Conservation (phyloP, 345 rosid species). For the Limnanthes douglasii region DNA sequence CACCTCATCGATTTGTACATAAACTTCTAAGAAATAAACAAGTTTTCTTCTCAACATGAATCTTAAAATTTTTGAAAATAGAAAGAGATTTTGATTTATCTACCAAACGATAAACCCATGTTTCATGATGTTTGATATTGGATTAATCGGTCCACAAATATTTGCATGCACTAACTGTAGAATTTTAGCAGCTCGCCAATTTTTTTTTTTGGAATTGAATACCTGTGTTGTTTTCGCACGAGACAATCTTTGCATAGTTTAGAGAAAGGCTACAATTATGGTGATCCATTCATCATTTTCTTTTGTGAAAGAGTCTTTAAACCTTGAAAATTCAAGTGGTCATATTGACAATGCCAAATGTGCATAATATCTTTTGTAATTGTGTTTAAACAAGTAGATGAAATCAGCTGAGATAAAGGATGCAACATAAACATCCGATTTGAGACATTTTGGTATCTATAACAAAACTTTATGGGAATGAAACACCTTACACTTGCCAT, state of each 20-base stretch:
- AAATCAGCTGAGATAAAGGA: too few relatives aligned
- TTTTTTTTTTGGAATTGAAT: background rate
- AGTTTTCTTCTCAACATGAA: too few relatives aligned
- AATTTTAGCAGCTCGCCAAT: background rate
- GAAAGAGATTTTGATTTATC: background rate
- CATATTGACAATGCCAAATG: background rate
- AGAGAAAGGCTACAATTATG: too few relatives aligned
- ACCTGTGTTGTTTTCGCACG: too few relatives aligned
- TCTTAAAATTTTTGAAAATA: too few relatives aligned
- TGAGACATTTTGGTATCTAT: background rate
- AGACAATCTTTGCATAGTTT: too few relatives aligned
- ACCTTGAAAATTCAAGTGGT: background rate
- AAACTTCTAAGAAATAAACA: too few relatives aligned
- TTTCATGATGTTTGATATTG: too few relatives aligned
- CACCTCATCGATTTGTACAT: too few relatives aligned
- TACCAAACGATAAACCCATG: background rate
- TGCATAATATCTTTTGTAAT: background rate
- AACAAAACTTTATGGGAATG: background rate
- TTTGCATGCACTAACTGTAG: background rate
- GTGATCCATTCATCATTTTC: too few relatives aligned
- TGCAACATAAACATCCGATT: background rate
- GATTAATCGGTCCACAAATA: background rate
- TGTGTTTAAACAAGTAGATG: background rate
- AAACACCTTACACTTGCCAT: too few relatives aligned
- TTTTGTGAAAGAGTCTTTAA: background rate